Evolutionary conservation across 345 rosid genomes (phyloP), one percentile per base, ranked within the genome.

Genomic region (Citrus maxima): DNA sequence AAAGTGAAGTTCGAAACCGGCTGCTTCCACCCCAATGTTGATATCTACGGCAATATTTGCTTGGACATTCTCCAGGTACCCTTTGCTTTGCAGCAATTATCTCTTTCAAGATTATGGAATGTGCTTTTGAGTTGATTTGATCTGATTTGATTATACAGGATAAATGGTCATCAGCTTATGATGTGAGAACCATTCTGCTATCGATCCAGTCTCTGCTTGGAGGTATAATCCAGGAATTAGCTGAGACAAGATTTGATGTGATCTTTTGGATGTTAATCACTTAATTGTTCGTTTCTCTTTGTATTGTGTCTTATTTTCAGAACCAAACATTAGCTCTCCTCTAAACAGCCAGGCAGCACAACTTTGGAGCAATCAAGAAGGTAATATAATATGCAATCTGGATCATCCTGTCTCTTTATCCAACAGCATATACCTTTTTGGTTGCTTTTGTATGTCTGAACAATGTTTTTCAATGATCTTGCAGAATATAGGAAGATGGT

Each of bases 151-250:
- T 42, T 16, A 51, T 80, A 69, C 66, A 95, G 99, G 99, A 95
- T 79, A 91, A 95, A 83, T 95, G 99, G 99, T 95, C 99, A 12
- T 95, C 99, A 2, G 99, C 99, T n/a, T 95, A 92, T 79, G 99
- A 92, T 85, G 98, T 93, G 37, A 87, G 98, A 83, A 90, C 97
- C 14, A 88, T 95, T 64, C 85, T 95, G 80, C 54, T 95, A 16
- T 95, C 99, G 0, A 92, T 95, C 87, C 99, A 95, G 77, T 92
- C 97, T 73, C 89, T 93, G 78, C 97, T 95, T 56, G 98, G 99
- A 92, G 98, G 99, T 93, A 86, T 59, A 42, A 22, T 38, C 7
- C 12, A 25, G 51, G 51, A 22, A 54, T 34, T 62, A 8, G 25
- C 37, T 55, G 71, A 14, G 61, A 32, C 46, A 7, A 30, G 21